Evolutionary conservation across 2,329 filamentous ascomycete species (phyloP).

Genomic region (Neoarthrinium moseri): DNA sequence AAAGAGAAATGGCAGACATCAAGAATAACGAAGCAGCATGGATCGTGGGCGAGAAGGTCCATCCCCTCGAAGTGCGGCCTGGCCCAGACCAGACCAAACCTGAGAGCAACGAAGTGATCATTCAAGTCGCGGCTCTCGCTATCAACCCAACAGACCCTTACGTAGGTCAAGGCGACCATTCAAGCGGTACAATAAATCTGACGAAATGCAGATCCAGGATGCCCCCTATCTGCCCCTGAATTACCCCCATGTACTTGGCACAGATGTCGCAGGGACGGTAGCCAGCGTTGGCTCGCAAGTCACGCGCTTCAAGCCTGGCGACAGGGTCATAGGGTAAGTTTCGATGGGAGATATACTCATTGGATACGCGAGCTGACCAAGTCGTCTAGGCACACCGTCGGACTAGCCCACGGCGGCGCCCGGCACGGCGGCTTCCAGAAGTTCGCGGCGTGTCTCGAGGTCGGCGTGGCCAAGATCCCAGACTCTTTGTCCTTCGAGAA

Average conservation of each 20-base stretch:
- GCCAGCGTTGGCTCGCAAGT: constrained; percentile 14
- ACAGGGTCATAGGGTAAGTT: constrained; percentile 13
- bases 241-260: constrained; percentile 25
- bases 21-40: constrained; percentile 10
- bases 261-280: constrained; percentile 18
- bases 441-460: constrained; percentile 5
- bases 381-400: constrained; percentile 8
- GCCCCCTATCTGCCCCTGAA: neutral
- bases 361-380: neutral
- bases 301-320: constrained; percentile 14
- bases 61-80: constrained; percentile 8
- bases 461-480: constrained; percentile 4
- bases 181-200: too few relatives aligned
- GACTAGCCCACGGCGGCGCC: constrained; percentile 8
- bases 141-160: constrained; percentile 10
- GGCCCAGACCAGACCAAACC: constrained; percentile 9
- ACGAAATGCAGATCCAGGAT: constrained; percentile 6
- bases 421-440: constrained; percentile 8
- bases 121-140: constrained; percentile 9
- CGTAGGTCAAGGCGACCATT: neutral
- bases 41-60: neutral
- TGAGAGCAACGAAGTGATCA: constrained; percentile 8
- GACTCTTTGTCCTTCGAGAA: constrained; percentile 3
- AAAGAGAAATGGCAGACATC: constrained; percentile 4
- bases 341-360: too few relatives aligned